These are phyloP conservation scores for Leishmania gerbilli DNA, from an alignment of 208 protist species.

Conservation along the genomic window DNA sequence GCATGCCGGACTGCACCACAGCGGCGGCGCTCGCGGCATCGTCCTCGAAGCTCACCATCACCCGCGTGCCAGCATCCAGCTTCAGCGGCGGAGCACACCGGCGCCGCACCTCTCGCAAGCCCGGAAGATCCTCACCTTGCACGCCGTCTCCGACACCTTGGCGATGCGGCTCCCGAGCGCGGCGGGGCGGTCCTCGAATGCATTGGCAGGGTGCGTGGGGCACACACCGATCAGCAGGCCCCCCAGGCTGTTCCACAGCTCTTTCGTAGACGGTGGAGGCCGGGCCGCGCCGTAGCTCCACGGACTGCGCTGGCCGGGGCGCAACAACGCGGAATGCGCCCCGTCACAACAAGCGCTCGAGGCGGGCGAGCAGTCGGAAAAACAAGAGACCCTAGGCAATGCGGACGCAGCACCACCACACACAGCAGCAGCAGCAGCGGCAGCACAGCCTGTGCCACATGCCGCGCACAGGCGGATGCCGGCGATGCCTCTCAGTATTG, in stretches of 20 bases:
- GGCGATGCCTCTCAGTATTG: too few species aligned
- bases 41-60: not conserved
- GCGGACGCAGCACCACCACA: too few species aligned
- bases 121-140: slow-evolving; percentile 34
- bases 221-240: slow-evolving; percentile 62
- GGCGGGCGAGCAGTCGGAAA: not conserved
- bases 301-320: not conserved
- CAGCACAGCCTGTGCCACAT: too few species aligned
- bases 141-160: slow-evolving; percentile 54
- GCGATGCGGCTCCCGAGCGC: slow-evolving; percentile 52
- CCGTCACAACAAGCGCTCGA: too few species aligned
- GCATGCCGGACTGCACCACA: slow-evolving; percentile 13
- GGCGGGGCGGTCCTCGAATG: slow-evolving; percentile 55
- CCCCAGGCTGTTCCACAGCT: slow-evolving; percentile 53
- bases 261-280: not conserved
- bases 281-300: not conserved
- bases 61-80: too few species aligned
- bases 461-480: too few species aligned
- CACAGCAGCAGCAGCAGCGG: too few species aligned
- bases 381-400: too few species aligned
- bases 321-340: not conserved
- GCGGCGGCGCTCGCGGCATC: slow-evolving; percentile 20
- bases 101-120: slow-evolving; percentile 6
- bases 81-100: slow-evolving; percentile 10
- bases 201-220: slow-evolving; percentile 43